Evolutionary conservation across 345 rosid genomes (phyloP), one percentile per base, ranked within the genome.

Genomic region (Nephelium lappaceum): DNA sequence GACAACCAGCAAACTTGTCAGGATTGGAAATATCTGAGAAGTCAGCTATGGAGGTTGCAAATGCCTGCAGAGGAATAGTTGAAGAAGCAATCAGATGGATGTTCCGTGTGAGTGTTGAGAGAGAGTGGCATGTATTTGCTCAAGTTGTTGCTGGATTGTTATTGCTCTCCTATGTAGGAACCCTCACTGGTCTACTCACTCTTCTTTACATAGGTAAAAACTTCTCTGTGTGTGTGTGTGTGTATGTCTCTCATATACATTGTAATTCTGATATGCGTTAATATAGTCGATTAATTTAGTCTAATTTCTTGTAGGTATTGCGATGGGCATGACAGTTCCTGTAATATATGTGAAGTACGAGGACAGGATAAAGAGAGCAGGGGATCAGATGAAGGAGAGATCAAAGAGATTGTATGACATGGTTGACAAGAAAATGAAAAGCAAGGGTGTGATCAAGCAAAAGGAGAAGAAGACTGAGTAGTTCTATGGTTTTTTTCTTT

Each of bases 1-100:
- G 93, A 81, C 86, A 78, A 15, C 87, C 86, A 76, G 88, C 89
- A 8, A 72, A 85, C 6, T 10, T 89, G 69, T 78, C 84, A 1
- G 81, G 80, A 24, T 38, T 85, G 76, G 85, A 85, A 55, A 66
- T 91, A 10, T 76, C 87, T 6, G 85, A 91, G 82, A 63, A 73
- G 41, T 69, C 76, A 38, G 57, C 82, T 2, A 15, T 49, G 11
- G 88, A 84, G 74, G 60, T 58, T 3, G 85, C 84, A 9, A 77
- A 74, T 67, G 72, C 86, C 12, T 63, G 76, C 63, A 72, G 81
- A 74, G 74, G 49, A 31, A 6, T 76, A 31, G 68, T 77, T 21
- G 88, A 84, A 69, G 78, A 70, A 74, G 83, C 12, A 1, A 51
- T 83, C 39, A 41, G 79, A 77, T 88, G 93, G 90, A 83, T 86